A percentile compares a stretch with the other conserved stretches of the same genome.
These are phyloP conservation scores for Mycena epipterygia DNA, from an alignment of 768 basidiomycete species.

Conservation along the genomic window DNA sequence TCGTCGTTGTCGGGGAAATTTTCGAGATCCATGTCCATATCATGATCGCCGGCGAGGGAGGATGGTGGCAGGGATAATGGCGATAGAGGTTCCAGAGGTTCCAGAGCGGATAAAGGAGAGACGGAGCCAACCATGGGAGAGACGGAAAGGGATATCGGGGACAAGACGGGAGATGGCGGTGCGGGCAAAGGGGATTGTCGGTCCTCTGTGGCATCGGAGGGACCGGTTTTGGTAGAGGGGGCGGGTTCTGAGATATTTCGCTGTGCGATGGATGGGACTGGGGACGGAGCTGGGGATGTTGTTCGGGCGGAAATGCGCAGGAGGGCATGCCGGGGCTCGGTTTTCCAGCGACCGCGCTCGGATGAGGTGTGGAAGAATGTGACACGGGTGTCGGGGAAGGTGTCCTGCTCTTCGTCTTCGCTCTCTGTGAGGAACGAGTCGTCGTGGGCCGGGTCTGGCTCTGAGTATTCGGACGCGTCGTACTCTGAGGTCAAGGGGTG, in stretches of 20 bases:
- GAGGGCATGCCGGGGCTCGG: conserved; percentile 53
- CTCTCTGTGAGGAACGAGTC: conserved; percentile 50
- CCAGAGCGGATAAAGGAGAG: conserved; percentile 42
- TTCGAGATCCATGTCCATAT: conserved; percentile 35
- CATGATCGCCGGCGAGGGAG: conserved; percentile 34
- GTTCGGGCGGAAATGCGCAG: conserved; percentile 52
- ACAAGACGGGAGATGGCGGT: conserved; percentile 56
- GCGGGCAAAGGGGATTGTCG: conserved; percentile 39
- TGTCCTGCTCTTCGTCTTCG: conserved; percentile 49
- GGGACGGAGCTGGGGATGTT: conserved; percentile 47
- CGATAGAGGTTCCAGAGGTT: conserved; percentile 31
- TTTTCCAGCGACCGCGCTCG: conserved; percentile 72
- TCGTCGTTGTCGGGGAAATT: conserved; percentile 31
- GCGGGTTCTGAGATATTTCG: conserved; percentile 58
- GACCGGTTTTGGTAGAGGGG: conserved; percentile 37
- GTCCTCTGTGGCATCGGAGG: conserved; percentile 33
- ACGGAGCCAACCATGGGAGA: conserved; percentile 54
- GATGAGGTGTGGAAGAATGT: conserved; percentile 70
- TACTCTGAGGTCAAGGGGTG: conserved; percentile 50
- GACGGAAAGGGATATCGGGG: conserved; percentile 55
- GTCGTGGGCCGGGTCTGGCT: conserved; percentile 45
- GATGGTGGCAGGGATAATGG: conserved; percentile 30
- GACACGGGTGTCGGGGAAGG: conserved; percentile 49
- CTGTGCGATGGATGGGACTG: conserved; percentile 39
- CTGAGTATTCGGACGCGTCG: conserved; percentile 50